Conservation (phyloP, 2,329 filamentous ascomycete species). For the Shiraia bambusicola region DNA sequence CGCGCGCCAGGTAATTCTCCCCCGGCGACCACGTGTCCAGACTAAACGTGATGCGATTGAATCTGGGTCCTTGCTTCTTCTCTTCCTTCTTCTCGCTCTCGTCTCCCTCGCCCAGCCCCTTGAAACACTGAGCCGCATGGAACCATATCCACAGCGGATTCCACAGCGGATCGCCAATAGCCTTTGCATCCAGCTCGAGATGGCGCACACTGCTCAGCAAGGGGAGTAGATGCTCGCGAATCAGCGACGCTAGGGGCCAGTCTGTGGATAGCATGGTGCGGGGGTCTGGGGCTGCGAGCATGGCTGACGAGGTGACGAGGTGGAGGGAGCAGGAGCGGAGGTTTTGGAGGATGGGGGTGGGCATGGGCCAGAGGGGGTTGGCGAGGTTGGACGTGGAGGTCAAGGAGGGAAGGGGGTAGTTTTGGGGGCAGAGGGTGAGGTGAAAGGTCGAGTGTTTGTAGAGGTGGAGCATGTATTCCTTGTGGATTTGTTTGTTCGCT, state of each 20-base stretch:
- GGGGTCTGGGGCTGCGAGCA: constrained; percentile 41
- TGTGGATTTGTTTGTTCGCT: constrained; percentile 36
- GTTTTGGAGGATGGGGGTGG: constrained; percentile 18
- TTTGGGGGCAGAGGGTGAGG: constrained; percentile 35
- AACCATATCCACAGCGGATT: constrained; percentile 46
- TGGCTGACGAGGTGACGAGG: constrained; percentile 36
- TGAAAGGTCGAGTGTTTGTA: constrained; percentile 35
- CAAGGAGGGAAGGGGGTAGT: constrained; percentile 20
- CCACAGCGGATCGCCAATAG: constrained; percentile 43
- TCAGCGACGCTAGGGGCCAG: constrained; percentile 34
- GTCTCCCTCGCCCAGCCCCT: constrained; percentile 35
- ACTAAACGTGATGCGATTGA: constrained; percentile 37
- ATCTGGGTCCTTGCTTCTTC: constrained; percentile 18
- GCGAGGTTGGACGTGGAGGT: not conserved
- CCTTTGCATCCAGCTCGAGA: constrained; percentile 39
- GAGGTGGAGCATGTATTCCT: constrained; percentile 39
- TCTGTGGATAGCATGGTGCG: constrained; percentile 35
- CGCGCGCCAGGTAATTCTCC: constrained; percentile 35
- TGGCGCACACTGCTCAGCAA: too few relatives aligned
- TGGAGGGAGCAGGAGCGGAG: constrained; percentile 33
- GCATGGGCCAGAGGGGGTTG: constrained; percentile 32
- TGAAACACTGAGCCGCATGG: constrained; percentile 38
- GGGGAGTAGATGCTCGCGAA: constrained; percentile 24
- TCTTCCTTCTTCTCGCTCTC: too few relatives aligned
- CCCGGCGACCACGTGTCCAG: constrained; percentile 41